Evolutionary conservation across 352 stramenopile genomes (phyloP), one percentile per base, ranked within the genome.

Genomic region (Phytophthora lateralis): DNA sequence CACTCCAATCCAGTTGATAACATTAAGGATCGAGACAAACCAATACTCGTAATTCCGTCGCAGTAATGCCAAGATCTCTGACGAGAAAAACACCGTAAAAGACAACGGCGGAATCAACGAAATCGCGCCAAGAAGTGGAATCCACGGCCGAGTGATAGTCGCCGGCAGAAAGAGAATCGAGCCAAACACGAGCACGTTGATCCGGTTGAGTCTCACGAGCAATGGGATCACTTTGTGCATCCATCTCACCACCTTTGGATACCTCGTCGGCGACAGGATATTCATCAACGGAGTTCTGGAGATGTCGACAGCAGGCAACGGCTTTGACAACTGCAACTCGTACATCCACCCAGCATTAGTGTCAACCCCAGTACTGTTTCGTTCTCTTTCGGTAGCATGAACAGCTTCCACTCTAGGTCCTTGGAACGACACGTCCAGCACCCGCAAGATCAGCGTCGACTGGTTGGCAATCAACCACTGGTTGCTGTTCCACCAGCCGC

Each of bases 21-120:
- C 10, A 42, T 66, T 76, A n/a, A 78, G 50, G 0, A 47, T 6
- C 1, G 70, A 66, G n/a, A 78, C 48, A 42, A 78, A 78, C 56
- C 69, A 67, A 12, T 66, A 69, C 30, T 78, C 70, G 45, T 70
- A 70, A 17, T 35, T 63, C 1, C 47, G 35, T 8, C 47, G 10
- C 14, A 78, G 21, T 10, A 73, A 35, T 2, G 12, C 15, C 10
- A 73, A 27, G 2, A 78, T 35, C 10, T 73, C 62, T 20, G 66
- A 8, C 9, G 69, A 78, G 2, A 67, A 54, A 43, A 78, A 70
- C 2, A 69, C n/a, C 9, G 55, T 27, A 3, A 72, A 46, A 15
- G 29, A 43, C 2, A 58, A 39, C 3, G 56, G 61, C 2, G 51
- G 50, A 4, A 64, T 0, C 10, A 72, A 9, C 8, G 58, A 62